Evolutionary conservation across 768 basidiomycete species (phyloP).

Genomic region (Lactifluus subvellereus): DNA sequence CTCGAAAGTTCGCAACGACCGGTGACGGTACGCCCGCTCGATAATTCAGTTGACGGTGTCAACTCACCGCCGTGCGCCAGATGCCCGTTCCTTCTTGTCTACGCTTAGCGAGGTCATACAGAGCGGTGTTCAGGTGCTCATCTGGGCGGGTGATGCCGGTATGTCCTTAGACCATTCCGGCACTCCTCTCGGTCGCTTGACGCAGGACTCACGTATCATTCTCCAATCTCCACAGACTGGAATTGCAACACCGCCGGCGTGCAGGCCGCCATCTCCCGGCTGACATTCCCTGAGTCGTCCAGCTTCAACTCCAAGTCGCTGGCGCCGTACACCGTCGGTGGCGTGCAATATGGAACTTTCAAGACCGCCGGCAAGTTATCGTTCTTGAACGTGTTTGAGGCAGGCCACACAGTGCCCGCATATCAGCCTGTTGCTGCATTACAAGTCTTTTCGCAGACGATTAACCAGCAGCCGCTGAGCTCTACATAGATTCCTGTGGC

Average conservation of each 20-base stretch:
- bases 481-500: conserved; percentile 7
- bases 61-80: conserved; percentile 29
- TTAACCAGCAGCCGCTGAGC: conserved; percentile 9
- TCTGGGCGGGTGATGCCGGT: conserved; percentile 39
- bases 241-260: conserved; percentile 43
- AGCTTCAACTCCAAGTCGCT: conserved; percentile 38
- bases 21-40: conserved; percentile 42
- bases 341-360: conserved; percentile 39
- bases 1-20: conserved; percentile 35
- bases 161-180: conserved; percentile 9
- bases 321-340: conserved; percentile 40
- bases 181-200: background rate
- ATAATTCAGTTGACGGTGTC: background rate
- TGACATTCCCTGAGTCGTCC: conserved; percentile 32
- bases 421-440: conserved; percentile 15
- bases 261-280: conserved; percentile 44
- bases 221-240: conserved; percentile 36
- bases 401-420: conserved; percentile 31
- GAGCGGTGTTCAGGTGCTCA: conserved; percentile 39
- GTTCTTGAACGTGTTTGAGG: conserved; percentile 41
- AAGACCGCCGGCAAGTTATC: conserved; percentile 46
- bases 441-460: conserved; percentile 20
- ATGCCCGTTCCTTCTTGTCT: background rate
- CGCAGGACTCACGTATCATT: conserved; percentile 36
- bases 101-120: background rate